A percentile compares a stretch with the other conserved stretches of the same genome.
Conservation (phyloP, 2,329 filamentous ascomycete species). For the Clathrospora elynae region DNA sequence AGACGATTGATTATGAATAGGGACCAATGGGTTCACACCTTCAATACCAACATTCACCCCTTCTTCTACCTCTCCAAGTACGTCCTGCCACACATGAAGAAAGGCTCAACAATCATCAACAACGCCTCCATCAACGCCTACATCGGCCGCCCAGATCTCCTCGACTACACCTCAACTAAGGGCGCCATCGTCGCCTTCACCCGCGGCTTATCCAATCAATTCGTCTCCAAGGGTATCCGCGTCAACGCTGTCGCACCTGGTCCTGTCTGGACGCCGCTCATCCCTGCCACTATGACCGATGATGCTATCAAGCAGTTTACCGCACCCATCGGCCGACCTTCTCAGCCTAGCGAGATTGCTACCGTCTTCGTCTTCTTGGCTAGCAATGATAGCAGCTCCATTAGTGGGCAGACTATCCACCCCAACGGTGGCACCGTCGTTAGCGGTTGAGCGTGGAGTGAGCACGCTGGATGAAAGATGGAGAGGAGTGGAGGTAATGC, state of each 20-base stretch:
- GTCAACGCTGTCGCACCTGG: slow-evolving; percentile 80
- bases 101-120: slow-evolving; percentile 81
- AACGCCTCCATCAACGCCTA: slow-evolving; percentile 85
- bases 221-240: slow-evolving; percentile 71
- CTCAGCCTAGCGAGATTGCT: slow-evolving; percentile 80
- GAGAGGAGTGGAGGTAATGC: not conserved
- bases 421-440: slow-evolving; percentile 56
- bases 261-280: slow-evolving; percentile 56
- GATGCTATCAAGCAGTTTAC: slow-evolving; percentile 73
- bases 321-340: slow-evolving; percentile 75
- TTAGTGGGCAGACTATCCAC: slow-evolving; percentile 74
- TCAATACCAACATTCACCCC: slow-evolving; percentile 82
- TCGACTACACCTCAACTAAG: slow-evolving; percentile 82
- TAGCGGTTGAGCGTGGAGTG: slow-evolving; percentile 30
- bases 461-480: not conserved
- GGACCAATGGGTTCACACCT: slow-evolving; percentile 79
- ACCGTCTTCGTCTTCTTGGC: slow-evolving; percentile 83
- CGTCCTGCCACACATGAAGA: slow-evolving; percentile 72
- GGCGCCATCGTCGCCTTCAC: slow-evolving; percentile 82
- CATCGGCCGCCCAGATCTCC: slow-evolving; percentile 76
- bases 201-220: slow-evolving; percentile 76
- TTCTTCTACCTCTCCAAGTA: slow-evolving; percentile 84
- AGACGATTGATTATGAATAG: slow-evolving; percentile 45
- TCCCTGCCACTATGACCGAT: slow-evolving; percentile 50
- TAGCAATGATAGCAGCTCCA: slow-evolving; percentile 71